These are phyloP conservation scores for Ochetophila trinervis DNA, from an alignment of 306 rosid genomes.

Conservation along the genomic window DNA sequence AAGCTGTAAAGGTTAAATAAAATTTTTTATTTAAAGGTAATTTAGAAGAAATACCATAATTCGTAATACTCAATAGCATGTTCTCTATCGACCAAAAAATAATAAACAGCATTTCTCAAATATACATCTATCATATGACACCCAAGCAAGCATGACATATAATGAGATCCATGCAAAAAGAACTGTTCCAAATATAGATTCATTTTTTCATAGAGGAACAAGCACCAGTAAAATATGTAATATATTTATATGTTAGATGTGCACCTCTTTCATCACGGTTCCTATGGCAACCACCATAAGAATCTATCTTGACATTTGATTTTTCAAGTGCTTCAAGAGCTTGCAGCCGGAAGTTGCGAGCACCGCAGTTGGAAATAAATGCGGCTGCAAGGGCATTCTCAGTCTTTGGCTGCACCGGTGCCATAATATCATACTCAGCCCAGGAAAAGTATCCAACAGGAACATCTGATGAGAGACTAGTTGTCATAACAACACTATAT, in stretches of 20 bases:
- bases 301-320: constrained; percentile 56
- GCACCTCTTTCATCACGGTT: constrained; percentile 78
- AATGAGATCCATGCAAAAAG: too few relatives aligned
- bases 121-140: constrained; percentile 2
- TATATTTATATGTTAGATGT: background rate
- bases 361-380: constrained; percentile 95
- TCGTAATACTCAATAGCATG: too few relatives aligned
- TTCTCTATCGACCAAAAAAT: too few relatives aligned
- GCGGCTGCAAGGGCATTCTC: constrained; percentile 93
- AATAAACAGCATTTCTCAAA: too few relatives aligned
- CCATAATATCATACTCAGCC: constrained; percentile 99
- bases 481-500: constrained; percentile 80
- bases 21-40: too few relatives aligned
- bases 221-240: constrained; percentile 2
- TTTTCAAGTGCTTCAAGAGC: constrained; percentile 92
- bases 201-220: background rate
- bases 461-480: constrained; percentile 97
- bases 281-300: constrained; percentile 92
- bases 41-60: too few relatives aligned
- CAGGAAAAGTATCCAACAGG: constrained; percentile 98
- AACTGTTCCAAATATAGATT: constrained; percentile 10
- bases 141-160: background rate
- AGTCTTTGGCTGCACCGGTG: constrained; percentile 73
- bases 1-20: too few relatives aligned
- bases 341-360: constrained; percentile 88